phyloP scores from a whole-genome alignment of 495 filamentous ascomycete species.

The Astrothelium macrocarpum region DNA sequence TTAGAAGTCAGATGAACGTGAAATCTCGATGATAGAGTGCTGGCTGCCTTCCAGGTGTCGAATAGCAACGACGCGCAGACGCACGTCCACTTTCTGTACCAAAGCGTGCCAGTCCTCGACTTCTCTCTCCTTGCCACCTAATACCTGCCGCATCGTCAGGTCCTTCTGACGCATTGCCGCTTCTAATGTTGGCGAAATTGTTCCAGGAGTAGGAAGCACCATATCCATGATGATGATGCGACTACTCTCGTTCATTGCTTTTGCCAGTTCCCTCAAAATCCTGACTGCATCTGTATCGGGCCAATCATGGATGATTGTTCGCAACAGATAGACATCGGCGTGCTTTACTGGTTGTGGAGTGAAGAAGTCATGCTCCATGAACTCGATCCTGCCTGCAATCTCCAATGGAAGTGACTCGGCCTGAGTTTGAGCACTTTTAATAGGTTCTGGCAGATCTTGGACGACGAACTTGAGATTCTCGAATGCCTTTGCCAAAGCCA shows the following conservation, averaged over 20 bases:
- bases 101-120: slow-evolving; percentile 31
- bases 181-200: background rate
- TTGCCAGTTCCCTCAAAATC: slow-evolving; percentile 37
- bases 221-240: slow-evolving; percentile 10
- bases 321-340: slow-evolving; percentile 47
- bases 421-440: background rate
- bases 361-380: slow-evolving; percentile 43
- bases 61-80: background rate
- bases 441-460: slow-evolving; percentile 11
- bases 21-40: slow-evolving; percentile 2
- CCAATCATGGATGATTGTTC: slow-evolving; percentile 48
- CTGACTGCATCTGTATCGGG: slow-evolving; percentile 34
- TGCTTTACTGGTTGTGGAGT: slow-evolving; percentile 35
- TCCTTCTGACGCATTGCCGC: background rate
- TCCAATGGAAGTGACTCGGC: background rate
- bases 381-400: slow-evolving; percentile 33
- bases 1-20: background rate
- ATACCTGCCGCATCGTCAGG: slow-evolving; percentile 5
- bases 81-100: background rate
- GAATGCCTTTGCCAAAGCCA: slow-evolving; percentile 8
- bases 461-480: slow-evolving; percentile 12
- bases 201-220: slow-evolving; percentile 1
- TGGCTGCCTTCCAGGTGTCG: background rate
- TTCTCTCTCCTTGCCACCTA: slow-evolving; percentile 9
- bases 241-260: slow-evolving; percentile 15